phyloP scores from a whole-genome alignment of 805 yeast species.

The Citeromyces matritensis region DNA sequence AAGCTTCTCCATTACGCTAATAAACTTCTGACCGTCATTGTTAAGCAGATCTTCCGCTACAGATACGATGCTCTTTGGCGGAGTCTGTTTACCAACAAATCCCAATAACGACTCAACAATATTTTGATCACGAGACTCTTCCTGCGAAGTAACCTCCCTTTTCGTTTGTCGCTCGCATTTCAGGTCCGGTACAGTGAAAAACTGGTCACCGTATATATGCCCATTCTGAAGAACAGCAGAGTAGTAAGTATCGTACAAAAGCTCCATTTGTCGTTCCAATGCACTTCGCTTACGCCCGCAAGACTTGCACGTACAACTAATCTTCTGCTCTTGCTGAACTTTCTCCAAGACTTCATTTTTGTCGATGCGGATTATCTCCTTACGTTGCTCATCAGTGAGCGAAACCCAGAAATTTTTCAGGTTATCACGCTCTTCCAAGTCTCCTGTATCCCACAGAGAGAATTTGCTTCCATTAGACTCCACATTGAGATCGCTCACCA shows the following conservation, averaged over 20 bases:
- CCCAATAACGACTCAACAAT: no score
- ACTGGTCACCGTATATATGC: slow-evolving; percentile 21
- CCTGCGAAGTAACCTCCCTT: slow-evolving; percentile 1
- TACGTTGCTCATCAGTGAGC: slow-evolving; percentile 43
- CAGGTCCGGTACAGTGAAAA: slow-evolving; percentile 8
- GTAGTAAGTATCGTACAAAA: slow-evolving; percentile 54
- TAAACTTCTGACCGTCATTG: slow-evolving; percentile 64
- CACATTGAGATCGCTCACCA: slow-evolving; percentile 30
- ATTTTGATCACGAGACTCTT: slow-evolving; percentile 1
- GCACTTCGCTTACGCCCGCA: slow-evolving; percentile 66
- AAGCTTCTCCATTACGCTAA: slow-evolving; percentile 61
- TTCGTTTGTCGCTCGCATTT: slow-evolving; percentile 3
- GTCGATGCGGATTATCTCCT: slow-evolving; percentile 47
- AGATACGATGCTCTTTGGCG: slow-evolving; percentile 21
- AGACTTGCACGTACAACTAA: slow-evolving; percentile 52
- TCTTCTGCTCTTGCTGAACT: slow-evolving; percentile 43
- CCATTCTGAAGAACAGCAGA: slow-evolving; percentile 19
- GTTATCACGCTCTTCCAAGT: slow-evolving; percentile 35
- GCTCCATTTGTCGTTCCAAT: slow-evolving; percentile 64
- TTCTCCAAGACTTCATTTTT: slow-evolving; percentile 53
- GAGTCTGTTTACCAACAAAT: slow-evolving; percentile 1
- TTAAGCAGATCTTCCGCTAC: slow-evolving; percentile 71
- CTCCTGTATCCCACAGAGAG: slow-evolving; percentile 21
- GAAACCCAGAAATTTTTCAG: slow-evolving; percentile 53
- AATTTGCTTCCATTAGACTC: slow-evolving; percentile 2